phyloP scores from a whole-genome alignment of 805 yeast genomes.

The Lachancea sp. region DNA sequence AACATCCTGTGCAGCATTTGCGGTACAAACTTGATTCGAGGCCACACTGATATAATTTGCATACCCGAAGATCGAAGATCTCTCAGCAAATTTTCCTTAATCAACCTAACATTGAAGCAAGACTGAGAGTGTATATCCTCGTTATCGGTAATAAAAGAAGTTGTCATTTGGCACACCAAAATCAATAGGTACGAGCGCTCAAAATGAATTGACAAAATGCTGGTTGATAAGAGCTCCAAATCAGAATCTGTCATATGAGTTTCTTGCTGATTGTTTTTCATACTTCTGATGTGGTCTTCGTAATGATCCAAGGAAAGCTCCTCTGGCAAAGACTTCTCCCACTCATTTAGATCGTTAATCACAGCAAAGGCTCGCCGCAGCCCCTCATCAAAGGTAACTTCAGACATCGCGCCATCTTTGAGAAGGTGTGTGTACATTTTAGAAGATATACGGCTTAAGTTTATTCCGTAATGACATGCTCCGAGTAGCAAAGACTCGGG shows the following conservation, averaged over 20 bases:
- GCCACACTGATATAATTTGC: slow-evolving; percentile 18
- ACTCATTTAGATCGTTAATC: slow-evolving; percentile 15
- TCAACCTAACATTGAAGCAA: slow-evolving; percentile 13
- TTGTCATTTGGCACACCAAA: slow-evolving; percentile 18
- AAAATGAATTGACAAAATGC: slow-evolving; percentile 22
- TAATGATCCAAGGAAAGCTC: slow-evolving; percentile 20
- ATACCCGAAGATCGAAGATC: slow-evolving; percentile 10
- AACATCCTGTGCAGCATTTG: slow-evolving; percentile 21
- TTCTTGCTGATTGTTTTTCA: slow-evolving; percentile 13
- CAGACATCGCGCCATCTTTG: slow-evolving; percentile 16
- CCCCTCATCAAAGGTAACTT: slow-evolving; percentile 21
- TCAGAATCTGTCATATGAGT: slow-evolving; percentile 14
- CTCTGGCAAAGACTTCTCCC: slow-evolving; percentile 23
- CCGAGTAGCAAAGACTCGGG: slow-evolving; percentile 18
- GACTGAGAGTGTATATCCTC: slow-evolving; percentile 13
- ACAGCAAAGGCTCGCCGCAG: slow-evolving; percentile 16
- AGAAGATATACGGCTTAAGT: slow-evolving; percentile 16
- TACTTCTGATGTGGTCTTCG: slow-evolving; percentile 18
- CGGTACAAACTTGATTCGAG: slow-evolving; percentile 18
- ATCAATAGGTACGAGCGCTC: slow-evolving; percentile 18
- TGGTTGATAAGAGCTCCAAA: slow-evolving; percentile 19
- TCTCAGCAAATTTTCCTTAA: slow-evolving; percentile 6
- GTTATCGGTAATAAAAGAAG: slow-evolving; percentile 23
- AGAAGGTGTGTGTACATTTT: slow-evolving; percentile 18
- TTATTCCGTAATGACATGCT: slow-evolving; percentile 19